Evolutionary conservation across 768 basidiomycete genomes (phyloP).

Genomic region (Trametes villosa): DNA sequence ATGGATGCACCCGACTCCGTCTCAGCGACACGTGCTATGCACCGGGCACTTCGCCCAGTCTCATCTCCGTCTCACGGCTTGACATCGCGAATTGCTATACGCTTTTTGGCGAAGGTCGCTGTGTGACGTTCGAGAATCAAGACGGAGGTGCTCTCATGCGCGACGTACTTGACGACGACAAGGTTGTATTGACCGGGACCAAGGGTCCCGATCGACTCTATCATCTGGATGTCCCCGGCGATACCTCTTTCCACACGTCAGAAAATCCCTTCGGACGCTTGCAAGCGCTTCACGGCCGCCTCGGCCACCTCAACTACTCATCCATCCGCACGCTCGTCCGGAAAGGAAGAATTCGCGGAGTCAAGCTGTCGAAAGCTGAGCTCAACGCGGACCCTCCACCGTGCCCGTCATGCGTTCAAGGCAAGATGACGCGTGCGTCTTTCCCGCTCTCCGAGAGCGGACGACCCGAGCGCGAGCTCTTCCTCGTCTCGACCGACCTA

Average conservation of each 20-base stretch:
- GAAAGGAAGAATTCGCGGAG: not conserved
- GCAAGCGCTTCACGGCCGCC: not conserved
- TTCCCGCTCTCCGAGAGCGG: not conserved
- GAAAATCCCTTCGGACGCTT: not conserved
- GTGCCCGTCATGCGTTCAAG: conserved; percentile 5
- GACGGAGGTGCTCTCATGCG: conserved; percentile 1
- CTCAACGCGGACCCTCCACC: not conserved
- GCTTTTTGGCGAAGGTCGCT: too few relatives aligned
- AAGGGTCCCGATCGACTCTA: conserved; percentile 5
- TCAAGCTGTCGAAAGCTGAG: conserved; percentile 2
- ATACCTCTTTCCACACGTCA: not conserved
- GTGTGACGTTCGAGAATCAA: not conserved
- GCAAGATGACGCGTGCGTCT: conserved; percentile 12
- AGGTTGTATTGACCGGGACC: not conserved
- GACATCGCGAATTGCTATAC: too few relatives aligned
- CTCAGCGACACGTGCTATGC: conserved; percentile 6
- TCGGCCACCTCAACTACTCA: conserved; percentile 2
- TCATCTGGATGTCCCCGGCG: conserved; percentile 3
- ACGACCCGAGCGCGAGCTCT: not conserved
- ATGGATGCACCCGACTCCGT: not conserved
- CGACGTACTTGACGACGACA: not conserved
- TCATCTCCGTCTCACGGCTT: conserved; percentile 8
- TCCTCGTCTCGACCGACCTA: conserved; percentile 27
- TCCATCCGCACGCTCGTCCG: not conserved
- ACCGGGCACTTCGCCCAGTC: conserved; percentile 5